These are phyloP conservation scores for Cytospora piceicola DNA, from an alignment of 2,329 filamentous ascomycete species.

Conservation along the genomic window DNA sequence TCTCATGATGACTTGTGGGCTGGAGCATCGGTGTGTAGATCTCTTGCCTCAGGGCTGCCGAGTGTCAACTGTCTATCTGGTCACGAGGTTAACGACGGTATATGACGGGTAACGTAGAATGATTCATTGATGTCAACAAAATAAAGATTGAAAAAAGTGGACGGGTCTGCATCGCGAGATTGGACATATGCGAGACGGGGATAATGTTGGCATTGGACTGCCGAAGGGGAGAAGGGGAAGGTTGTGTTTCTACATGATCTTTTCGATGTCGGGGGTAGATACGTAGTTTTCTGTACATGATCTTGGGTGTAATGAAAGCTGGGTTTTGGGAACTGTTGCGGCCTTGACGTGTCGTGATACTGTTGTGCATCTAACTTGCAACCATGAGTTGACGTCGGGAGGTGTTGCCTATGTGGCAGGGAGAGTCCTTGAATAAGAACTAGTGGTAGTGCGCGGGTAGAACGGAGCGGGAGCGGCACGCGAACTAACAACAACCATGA, in stretches of 20 bases:
- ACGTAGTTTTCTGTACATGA: slow-evolving; percentile 50
- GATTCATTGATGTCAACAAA: slow-evolving; percentile 27
- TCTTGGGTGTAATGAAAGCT: slow-evolving; percentile 28
- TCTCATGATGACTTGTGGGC: slow-evolving; percentile 10
- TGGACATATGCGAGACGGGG: slow-evolving; percentile 6
- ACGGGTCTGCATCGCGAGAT: background rate
- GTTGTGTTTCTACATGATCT: slow-evolving; percentile 7
- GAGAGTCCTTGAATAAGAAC: background rate
- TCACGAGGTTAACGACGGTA: slow-evolving; percentile 37
- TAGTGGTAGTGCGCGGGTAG: background rate
- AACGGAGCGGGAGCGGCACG: background rate
- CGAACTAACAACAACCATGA: background rate
- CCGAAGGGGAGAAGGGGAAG: too few species aligned
- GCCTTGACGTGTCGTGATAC: background rate
- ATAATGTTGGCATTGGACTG: slow-evolving; percentile 10
- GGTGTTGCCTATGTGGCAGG: background rate
- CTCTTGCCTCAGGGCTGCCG: slow-evolving; percentile 17
- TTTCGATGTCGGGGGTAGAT: slow-evolving; percentile 41
- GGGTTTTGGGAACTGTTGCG: slow-evolving; percentile 32
- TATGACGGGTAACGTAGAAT: slow-evolving; percentile 30
- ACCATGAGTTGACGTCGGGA: background rate
- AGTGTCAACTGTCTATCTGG: slow-evolving; percentile 1
- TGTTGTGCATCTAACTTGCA: background rate
- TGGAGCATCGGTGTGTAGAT: slow-evolving; percentile 29
- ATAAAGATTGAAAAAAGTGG: too few species aligned